Base-by-base conservation (phyloP, 306 rosid species). In the Corylus avellana region DNA sequence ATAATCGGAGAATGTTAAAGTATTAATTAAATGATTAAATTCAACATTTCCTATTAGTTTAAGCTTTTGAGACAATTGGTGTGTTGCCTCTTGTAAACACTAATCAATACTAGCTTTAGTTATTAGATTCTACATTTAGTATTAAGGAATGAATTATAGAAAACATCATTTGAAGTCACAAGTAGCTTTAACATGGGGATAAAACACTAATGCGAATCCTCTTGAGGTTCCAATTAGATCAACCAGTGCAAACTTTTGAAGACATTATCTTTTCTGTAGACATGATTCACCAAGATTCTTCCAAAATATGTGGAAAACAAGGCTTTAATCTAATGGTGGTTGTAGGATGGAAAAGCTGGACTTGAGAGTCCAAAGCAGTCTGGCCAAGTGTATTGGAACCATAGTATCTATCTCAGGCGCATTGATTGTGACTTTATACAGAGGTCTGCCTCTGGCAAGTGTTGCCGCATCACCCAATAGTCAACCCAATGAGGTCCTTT, bases 331-430 rank as follows among this genome's bases (percentile, higher is more conserved):
- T 75, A 75, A 55, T 44, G 75, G 76, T 1, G 9, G 27, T 74
- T 78, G 54, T 82, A 85, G 89, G 86, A 87, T 87, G 89, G 91
- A 87, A 78, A 79, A 42, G 61, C 48, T 85, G 62, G 83, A 85
- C 37, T 27, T 85, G 80, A 85, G 79, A 77, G n/a, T 68, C 44
- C 62, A 61, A 6, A 81, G 88, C 70, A 71, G 91, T 46, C 77
- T 64, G 9, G 91, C 85, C 5, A 89, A 85, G 83, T 3, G 68
- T 8, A 20, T 85, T 75, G 93, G 93, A 53, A 89, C 89, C 22
- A 4, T 85, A 32, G 54, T 83, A 0, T 87, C 88, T 4, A 89
- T 87, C 22, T 27, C 37, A 39, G 93, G 91, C 55, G 91, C 91
- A 83, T 63, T 89, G 51, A 18, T 72, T 0, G 47, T 87, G 76